Evolutionary conservation across 495 filamentous ascomycete genomes (phyloP).

Genomic region (Hapsidospora chrysogenum): DNA sequence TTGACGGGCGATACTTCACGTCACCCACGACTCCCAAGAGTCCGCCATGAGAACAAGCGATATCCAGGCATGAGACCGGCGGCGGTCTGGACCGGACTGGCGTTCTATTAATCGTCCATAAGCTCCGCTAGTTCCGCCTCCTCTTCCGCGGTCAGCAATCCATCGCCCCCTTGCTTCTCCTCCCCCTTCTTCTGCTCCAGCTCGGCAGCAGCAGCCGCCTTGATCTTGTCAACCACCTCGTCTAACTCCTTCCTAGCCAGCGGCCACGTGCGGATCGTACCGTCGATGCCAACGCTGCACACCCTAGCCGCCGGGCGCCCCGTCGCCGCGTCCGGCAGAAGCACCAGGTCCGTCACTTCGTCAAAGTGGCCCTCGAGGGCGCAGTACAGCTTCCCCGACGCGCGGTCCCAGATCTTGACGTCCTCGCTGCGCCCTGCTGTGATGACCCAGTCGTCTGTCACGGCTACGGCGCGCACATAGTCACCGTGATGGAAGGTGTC

Average conservation of each 20-base stretch:
- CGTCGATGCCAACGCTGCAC: constrained; percentile 76
- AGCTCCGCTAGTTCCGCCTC: constrained; percentile 76
- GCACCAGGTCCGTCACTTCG: constrained; percentile 66
- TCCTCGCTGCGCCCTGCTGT: constrained; percentile 87
- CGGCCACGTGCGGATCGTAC: constrained; percentile 69
- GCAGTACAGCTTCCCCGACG: constrained; percentile 58
- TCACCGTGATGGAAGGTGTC: constrained; percentile 65
- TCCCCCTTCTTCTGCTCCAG: constrained; percentile 27
- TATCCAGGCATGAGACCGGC: too few relatives aligned
- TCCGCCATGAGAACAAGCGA: too few relatives aligned
- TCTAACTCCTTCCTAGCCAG: constrained; percentile 47
- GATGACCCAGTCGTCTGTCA: constrained; percentile 63
- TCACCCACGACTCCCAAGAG: too few relatives aligned
- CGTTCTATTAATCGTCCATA: constrained; percentile 55
- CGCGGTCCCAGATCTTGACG: constrained; percentile 69
- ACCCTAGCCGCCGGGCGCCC: constrained; percentile 23
- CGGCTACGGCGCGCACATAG: constrained; percentile 70
- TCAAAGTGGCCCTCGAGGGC: constrained; percentile 78
- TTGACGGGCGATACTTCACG: too few relatives aligned
- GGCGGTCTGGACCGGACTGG: too few relatives aligned
- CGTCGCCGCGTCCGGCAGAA: constrained; percentile 32
- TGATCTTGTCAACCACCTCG: constrained; percentile 31
- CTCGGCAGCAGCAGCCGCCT: constrained; percentile 2
- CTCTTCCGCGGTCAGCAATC: constrained; percentile 59
- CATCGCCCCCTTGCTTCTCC: constrained; percentile 19